Conservation (phyloP, 2,329 filamentous ascomycete genomes). For the Nothophaeocryptopus gaeumannii region DNA sequence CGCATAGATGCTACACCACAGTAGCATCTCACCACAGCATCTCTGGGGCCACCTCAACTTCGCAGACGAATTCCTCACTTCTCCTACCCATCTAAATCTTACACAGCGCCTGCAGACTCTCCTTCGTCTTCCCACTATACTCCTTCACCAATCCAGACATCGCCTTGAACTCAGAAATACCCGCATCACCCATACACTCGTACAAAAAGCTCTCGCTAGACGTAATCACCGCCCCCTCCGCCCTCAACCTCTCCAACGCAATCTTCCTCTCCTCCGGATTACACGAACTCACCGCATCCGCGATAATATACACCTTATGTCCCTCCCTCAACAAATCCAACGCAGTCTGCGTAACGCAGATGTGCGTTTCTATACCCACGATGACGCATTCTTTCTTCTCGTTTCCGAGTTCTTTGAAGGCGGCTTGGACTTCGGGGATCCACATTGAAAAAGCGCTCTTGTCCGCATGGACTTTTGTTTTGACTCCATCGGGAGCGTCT, state of each 20-base stretch:
- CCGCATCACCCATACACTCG: constrained; percentile 82
- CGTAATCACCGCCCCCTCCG: constrained; percentile 75
- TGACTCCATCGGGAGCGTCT: constrained; percentile 49
- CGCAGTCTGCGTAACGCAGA: constrained; percentile 90
- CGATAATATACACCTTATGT: constrained; percentile 80
- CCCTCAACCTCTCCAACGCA: constrained; percentile 71
- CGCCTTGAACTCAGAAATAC: constrained; percentile 66
- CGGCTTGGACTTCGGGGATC: constrained; percentile 61
- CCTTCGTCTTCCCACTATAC: constrained; percentile 66
- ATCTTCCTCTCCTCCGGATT: constrained; percentile 78
- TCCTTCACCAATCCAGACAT: constrained; percentile 79
- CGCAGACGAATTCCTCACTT: no score
- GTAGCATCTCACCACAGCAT: no score
- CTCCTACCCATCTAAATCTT: constrained; percentile 46
- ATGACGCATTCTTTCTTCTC: constrained; percentile 64
- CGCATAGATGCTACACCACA: no score
- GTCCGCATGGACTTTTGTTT: constrained; percentile 63
- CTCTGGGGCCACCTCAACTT: no score
- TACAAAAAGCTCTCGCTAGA: constrained; percentile 88
- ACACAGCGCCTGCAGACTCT: constrained; percentile 63
- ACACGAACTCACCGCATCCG: constrained; percentile 85
- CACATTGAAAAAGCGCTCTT: constrained; percentile 92
- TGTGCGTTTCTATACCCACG: constrained; percentile 89
- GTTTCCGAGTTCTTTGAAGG: constrained; percentile 40
- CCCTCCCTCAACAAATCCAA: constrained; percentile 74